Evolutionary conservation across 106 monocot species (phyloP).

Genomic region (Platanthera zijinensis): DNA sequence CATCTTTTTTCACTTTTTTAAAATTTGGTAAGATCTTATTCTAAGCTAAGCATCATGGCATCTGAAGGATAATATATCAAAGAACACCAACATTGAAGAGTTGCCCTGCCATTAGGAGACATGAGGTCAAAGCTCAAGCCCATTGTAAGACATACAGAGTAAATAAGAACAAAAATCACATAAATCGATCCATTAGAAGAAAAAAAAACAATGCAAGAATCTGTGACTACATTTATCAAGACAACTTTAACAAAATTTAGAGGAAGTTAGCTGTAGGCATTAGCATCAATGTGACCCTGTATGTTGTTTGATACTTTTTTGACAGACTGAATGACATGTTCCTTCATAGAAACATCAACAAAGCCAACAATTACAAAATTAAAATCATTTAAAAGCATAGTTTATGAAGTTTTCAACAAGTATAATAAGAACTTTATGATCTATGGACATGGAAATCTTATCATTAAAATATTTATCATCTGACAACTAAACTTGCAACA

Average conservation of each 20-base stretch:
- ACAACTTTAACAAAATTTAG: neutral
- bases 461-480: too few relatives aligned
- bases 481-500: too few relatives aligned
- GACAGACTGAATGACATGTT: neutral
- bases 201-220: neutral
- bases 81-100: slow-evolving; percentile 21
- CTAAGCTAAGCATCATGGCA: slow-evolving; percentile 11
- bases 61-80: slow-evolving; percentile 10
- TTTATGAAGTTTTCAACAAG: neutral
- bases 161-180: neutral
- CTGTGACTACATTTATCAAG: neutral
- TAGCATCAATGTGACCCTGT: neutral
- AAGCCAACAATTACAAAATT: neutral
- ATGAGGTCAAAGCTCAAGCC: slow-evolving; percentile 2
- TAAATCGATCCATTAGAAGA: neutral
- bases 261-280: neutral
- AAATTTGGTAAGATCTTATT: slow-evolving; percentile 1
- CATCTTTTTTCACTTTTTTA: slow-evolving; percentile 7
- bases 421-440: neutral
- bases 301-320: neutral
- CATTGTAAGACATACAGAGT: neutral
- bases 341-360: neutral
- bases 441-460: neutral
- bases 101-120: slow-evolving; percentile 20
- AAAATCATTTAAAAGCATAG: neutral